Percentiles rank a stretch among this genome's conserved stretches.
Conservation (phyloP, 352 stramenopile species). For the Plasmopara halstedii region DNA sequence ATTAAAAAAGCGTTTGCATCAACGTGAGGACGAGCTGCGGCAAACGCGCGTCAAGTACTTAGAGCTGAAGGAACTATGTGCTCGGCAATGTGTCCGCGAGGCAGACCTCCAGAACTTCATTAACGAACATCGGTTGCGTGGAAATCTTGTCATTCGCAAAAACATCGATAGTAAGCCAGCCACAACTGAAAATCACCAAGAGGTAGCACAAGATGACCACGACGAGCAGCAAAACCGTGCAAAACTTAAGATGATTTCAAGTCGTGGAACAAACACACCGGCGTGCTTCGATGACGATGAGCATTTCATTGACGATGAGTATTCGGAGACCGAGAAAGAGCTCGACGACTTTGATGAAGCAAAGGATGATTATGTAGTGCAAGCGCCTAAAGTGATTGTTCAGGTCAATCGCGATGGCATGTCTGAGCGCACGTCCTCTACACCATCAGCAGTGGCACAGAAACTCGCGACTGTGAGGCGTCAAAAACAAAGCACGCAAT, state of each 20-base stretch:
- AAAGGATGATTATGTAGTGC: slow-evolving; percentile 27
- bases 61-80: slow-evolving; percentile 70
- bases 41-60: slow-evolving; percentile 58
- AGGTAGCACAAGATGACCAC: slow-evolving; percentile 6
- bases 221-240: slow-evolving; percentile 6
- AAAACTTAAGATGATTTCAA: slow-evolving; percentile 15
- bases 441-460: slow-evolving; percentile 27
- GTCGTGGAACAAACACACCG: slow-evolving; percentile 20
- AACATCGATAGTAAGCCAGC: slow-evolving; percentile 9
- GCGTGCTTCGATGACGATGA: slow-evolving; percentile 15
- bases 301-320: slow-evolving; percentile 12
- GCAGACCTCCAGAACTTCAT: slow-evolving; percentile 76
- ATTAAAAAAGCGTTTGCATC: slow-evolving; percentile 47
- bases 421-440: slow-evolving; percentile 23
- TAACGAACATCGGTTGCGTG: slow-evolving; percentile 67
- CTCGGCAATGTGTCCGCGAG: slow-evolving; percentile 66
- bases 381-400: slow-evolving; percentile 38
- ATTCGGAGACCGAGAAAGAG: slow-evolving; percentile 23
- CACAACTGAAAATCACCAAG: slow-evolving; percentile 13
- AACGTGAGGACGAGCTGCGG: slow-evolving; percentile 52
- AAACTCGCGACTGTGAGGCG: slow-evolving; percentile 25
- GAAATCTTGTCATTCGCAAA: slow-evolving; percentile 54
- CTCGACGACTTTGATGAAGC: slow-evolving; percentile 15
- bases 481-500: slow-evolving; percentile 16
- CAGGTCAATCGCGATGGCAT: slow-evolving; percentile 31